Conservation (phyloP, 305 asterid genomes). For the Fraxinus sp. region DNA sequence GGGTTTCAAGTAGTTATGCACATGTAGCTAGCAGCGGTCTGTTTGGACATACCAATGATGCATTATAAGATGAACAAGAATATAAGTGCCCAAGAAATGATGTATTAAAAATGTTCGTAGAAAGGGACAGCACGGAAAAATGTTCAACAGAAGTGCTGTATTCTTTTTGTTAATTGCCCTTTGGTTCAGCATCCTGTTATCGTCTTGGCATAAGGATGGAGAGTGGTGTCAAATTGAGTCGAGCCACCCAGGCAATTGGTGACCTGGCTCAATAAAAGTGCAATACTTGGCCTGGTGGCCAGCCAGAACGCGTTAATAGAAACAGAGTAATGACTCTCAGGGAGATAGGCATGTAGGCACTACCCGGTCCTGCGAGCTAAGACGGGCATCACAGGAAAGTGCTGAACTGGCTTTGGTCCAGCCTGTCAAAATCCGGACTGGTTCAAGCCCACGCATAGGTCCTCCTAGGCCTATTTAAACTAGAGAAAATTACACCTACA, state of each 20-base stretch:
- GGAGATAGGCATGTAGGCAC: neutral
- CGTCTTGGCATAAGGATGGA: neutral
- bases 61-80: neutral
- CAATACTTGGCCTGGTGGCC: neutral
- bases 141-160: neutral
- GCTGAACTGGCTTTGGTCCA: neutral
- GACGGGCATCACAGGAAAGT: neutral
- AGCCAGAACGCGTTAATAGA: neutral
- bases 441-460: neutral
- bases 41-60: neutral
- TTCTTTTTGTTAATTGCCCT: neutral
- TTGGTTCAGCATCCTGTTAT: neutral
- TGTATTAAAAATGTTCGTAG: conserved; percentile 10
- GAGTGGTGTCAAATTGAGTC: neutral
- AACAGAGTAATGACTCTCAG: neutral
- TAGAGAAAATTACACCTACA: neutral
- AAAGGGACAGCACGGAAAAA: neutral
- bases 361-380: neutral
- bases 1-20: neutral
- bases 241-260: neutral
- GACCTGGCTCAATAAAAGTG: neutral
- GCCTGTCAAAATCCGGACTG: neutral
- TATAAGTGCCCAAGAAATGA: conserved; percentile 22
- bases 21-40: neutral
- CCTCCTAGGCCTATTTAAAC: neutral